phyloP scores from a whole-genome alignment of 495 filamentous ascomycete genomes.

The Penicillium flavigenum region DNA sequence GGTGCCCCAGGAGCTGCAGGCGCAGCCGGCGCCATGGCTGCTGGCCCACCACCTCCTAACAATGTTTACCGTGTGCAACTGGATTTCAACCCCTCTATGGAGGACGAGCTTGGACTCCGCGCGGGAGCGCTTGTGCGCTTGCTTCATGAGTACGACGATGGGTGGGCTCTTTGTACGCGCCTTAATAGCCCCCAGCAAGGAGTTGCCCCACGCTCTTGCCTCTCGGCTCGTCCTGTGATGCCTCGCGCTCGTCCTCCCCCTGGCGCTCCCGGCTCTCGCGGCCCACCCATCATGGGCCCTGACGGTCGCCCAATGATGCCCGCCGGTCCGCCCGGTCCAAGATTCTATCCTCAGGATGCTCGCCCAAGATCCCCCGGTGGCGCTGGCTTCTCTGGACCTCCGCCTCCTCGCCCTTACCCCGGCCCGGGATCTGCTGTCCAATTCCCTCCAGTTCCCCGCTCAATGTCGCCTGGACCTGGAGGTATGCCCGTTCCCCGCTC shows the following conservation, averaged over 20 bases:
- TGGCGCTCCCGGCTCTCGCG: constrained; percentile 45
- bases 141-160: constrained; percentile 96
- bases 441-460: constrained; percentile 23
- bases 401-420: constrained; percentile 36
- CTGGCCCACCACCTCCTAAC: constrained; percentile 37
- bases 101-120: constrained; percentile 80
- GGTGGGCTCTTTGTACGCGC: constrained; percentile 92
- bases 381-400: constrained; percentile 28
- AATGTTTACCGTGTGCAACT: constrained; percentile 89
- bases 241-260: constrained; percentile 65
- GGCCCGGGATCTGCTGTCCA: constrained; percentile 25
- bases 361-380: constrained; percentile 45
- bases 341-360: constrained; percentile 42
- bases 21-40: constrained; percentile 8
- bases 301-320: constrained; percentile 47
- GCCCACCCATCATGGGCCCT: constrained; percentile 52
- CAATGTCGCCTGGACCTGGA: constrained; percentile 29
- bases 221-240: constrained; percentile 90
- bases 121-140: constrained; percentile 82
- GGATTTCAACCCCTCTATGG: constrained; percentile 90
- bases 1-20: constrained; percentile 31
- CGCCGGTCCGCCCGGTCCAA: constrained; percentile 24
- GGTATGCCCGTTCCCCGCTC: constrained; percentile 42
- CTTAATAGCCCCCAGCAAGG: constrained; percentile 90
- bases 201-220: constrained; percentile 88